Evolutionary conservation across 1,284 basidiomycete genomes (phyloP), one percentile per base, ranked within the genome.

Genomic region (Irpex sp.): DNA sequence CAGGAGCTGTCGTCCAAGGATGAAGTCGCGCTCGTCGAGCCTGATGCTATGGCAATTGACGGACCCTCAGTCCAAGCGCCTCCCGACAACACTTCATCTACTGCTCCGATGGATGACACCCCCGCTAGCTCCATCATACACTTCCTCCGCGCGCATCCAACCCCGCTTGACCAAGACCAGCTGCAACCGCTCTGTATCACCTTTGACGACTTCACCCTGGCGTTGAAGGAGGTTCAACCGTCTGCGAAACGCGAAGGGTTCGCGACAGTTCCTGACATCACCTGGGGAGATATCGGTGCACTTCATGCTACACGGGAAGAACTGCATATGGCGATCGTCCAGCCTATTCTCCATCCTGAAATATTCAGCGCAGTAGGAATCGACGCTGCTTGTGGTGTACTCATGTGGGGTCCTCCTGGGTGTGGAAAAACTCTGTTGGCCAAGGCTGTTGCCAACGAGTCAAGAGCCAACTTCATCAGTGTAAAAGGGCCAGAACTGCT

Each of bases 201-300:
- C 0, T 84, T 86, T 18, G 71, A 78, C 0, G 95, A 97, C 74
- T 99, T 99, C 71, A 76, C 75, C 3, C 75, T 79, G 1, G 96
- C 96, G 0, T 82, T 98, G 16, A 83, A 86, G 61, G 83, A 93
- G 49, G 88, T 98, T 0, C 96, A 98, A 72, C 96, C 96, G 0
- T 97, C 94, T 0, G 94, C 96, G 6, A 96, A 96, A 72, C 90
- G 96, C 58, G 96, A 99, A 79, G 97, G 97, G 3, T 99, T 99
- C 68, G 90, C 96, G 2, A 98, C 96, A 0, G 91, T 98, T 0
- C 96, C 97, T 0, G 93, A 96, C 68, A 93, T 98, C 0, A 91
- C 92, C 0, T 99, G 96, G 95, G 82, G 88, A 1, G 95, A 98
- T 69, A 84, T 99, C 47, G 97, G 97, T n/a, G 96, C 96, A 0